Conservation (phyloP, 2,329 filamentous ascomycete species). For the Alternaria sp. region DNA sequence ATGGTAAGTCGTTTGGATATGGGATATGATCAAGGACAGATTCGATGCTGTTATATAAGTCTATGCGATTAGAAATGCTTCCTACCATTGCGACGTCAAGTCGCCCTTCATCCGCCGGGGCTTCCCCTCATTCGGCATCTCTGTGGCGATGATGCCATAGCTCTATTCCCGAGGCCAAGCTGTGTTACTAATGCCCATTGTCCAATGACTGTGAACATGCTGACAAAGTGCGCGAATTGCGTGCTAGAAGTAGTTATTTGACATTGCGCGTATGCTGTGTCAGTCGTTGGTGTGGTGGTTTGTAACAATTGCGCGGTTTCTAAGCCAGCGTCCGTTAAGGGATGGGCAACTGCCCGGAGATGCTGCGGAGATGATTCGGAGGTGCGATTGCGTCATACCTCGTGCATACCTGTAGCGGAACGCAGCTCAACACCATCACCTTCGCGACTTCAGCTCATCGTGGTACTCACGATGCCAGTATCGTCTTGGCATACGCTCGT, state of each 20-base stretch:
- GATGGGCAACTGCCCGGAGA: neutral
- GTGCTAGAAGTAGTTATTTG: conserved; percentile 17
- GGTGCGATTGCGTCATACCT: neutral
- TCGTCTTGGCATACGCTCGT: neutral
- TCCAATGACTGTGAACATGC: conserved; percentile 23
- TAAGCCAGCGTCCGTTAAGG: neutral
- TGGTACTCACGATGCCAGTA: neutral
- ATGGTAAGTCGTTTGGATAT: conserved; percentile 16
- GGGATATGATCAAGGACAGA: conserved; percentile 7
- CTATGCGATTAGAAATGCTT: conserved; percentile 39
- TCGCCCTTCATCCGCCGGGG: conserved; percentile 14
- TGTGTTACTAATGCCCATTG: conserved; percentile 35
- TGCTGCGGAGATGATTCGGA: neutral
- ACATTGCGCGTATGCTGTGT: neutral
- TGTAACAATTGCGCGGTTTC: conserved; percentile 6
- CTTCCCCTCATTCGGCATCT: conserved; percentile 24
- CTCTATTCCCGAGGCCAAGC: conserved; percentile 32
- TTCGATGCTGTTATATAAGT: conserved; percentile 28
- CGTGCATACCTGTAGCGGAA: too few species aligned
- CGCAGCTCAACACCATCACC: neutral
- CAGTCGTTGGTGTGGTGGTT: conserved; percentile 1
- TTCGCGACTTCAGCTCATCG: neutral
- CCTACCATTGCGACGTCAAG: neutral
- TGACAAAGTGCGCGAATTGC: conserved; percentile 39
- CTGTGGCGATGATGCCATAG: conserved; percentile 43